Conservation (phyloP, 768 basidiomycete species). For the Russula ochroleuca region DNA sequence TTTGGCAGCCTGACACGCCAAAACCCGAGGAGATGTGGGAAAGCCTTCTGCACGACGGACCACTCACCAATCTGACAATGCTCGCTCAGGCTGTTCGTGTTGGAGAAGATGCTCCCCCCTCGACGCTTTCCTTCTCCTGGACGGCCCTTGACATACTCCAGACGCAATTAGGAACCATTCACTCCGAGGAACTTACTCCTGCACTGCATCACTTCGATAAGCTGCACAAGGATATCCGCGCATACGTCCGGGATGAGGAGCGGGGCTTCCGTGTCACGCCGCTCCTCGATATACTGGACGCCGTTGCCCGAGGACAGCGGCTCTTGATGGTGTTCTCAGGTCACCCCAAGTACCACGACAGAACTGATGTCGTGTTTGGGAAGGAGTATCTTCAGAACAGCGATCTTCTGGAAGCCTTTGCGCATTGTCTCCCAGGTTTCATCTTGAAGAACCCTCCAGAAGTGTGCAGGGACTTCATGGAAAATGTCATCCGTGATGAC, state of each 20-base stretch:
- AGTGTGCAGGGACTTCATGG: not conserved
- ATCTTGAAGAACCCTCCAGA: not conserved
- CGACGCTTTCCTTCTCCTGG: conserved; percentile 15
- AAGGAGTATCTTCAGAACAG: conserved; percentile 8
- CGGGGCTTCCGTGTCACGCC: conserved; percentile 8
- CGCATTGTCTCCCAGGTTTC: conserved; percentile 8
- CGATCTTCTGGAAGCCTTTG: conserved; percentile 10
- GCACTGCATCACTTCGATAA: not conserved
- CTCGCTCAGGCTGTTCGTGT: not conserved
- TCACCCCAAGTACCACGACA: conserved; percentile 2
- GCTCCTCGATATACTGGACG: conserved; percentile 11
- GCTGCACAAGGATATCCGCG: not conserved
- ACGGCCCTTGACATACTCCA: conserved; percentile 9
- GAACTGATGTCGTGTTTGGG: conserved; percentile 5
- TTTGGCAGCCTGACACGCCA: not conserved
- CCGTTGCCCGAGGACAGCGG: not conserved
- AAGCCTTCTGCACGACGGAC: conserved; percentile 1
- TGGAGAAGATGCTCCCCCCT: not conserved
- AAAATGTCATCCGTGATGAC: conserved; percentile 2
- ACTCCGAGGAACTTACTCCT: not conserved
- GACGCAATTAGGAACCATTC: not conserved
- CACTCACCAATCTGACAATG: conserved; percentile 10
- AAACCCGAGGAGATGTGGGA: not conserved
- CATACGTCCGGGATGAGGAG: not conserved
- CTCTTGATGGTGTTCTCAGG: not conserved